phyloP scores from a whole-genome alignment of 2,329 filamentous ascomycete genomes.

The Fusarium musae region DNA sequence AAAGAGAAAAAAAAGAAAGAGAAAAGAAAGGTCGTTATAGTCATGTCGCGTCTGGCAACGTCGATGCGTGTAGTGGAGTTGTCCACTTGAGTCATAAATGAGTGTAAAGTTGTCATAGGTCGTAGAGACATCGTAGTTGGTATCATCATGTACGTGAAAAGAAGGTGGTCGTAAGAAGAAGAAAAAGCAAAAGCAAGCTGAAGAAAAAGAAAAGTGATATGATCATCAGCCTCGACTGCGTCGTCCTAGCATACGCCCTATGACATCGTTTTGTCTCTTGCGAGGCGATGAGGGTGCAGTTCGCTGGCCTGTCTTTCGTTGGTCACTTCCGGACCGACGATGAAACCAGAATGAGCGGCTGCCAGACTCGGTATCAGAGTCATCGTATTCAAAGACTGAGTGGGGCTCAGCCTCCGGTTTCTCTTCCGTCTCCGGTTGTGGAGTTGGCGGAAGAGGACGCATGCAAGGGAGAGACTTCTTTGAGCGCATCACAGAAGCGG shows the following conservation, averaged over 20 bases:
- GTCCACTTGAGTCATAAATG: conserved; percentile 15
- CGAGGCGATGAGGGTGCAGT: conserved; percentile 43
- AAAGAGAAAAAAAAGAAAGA: not conserved
- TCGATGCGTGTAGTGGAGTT: conserved; percentile 14
- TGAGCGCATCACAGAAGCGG: conserved; percentile 33
- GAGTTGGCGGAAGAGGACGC: conserved; percentile 38
- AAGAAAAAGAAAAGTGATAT: not conserved
- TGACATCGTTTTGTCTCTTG: conserved; percentile 50
- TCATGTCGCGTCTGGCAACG: conserved; percentile 32
- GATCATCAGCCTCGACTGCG: conserved; percentile 41
- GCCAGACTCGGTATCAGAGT: conserved; percentile 53
- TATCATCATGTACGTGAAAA: conserved; percentile 33
- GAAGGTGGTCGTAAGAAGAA: not conserved
- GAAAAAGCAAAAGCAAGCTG: not conserved
- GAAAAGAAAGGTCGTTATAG: conserved; percentile 1
- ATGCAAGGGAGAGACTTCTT: conserved; percentile 46
- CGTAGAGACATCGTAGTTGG: conserved; percentile 40
- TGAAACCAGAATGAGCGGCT: conserved; percentile 58
- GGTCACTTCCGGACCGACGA: conserved; percentile 50
- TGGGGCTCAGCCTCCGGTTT: conserved; percentile 37
- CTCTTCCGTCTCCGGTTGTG: conserved; percentile 34
- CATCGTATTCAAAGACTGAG: conserved; percentile 63
- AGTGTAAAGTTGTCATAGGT: conserved; percentile 13
- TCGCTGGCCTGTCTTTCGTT: conserved; percentile 36
- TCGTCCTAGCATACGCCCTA: conserved; percentile 53